Percentiles rank a stretch among this genome's conserved stretches.
These are phyloP conservation scores for Coemansia furcata DNA, from an alignment of 192 early-diverging fungal genomes.

Conservation along the genomic window DNA sequence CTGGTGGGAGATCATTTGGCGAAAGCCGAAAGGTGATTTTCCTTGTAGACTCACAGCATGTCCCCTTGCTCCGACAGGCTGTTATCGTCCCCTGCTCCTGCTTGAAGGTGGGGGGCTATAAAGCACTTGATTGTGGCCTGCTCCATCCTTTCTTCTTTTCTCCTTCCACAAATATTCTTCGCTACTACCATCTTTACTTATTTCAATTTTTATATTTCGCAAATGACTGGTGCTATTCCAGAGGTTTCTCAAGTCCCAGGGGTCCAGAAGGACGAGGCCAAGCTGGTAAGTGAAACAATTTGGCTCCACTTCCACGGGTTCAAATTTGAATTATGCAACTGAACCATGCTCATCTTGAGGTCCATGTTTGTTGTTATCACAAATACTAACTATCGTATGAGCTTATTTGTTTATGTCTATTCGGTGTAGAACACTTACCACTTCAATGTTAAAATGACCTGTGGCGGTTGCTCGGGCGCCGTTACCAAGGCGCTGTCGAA, in stretches of 20 bases:
- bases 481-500: slow-evolving; percentile 14
- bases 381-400: background rate
- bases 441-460: slow-evolving; percentile 15
- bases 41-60: background rate
- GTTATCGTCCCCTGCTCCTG: background rate
- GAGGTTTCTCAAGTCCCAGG: background rate
- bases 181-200: background rate
- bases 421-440: slow-evolving; percentile 5
- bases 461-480: slow-evolving; percentile 24
- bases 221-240: background rate
- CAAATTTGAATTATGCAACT: background rate
- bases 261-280: background rate
- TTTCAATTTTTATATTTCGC: background rate
- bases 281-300: background rate
- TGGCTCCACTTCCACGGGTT: background rate
- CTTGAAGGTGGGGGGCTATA: background rate
- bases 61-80: background rate
- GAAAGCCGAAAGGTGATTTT: background rate
- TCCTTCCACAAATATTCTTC: background rate
- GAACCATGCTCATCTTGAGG: background rate
- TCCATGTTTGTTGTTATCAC: background rate
- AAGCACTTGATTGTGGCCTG: background rate
- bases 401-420: background rate
- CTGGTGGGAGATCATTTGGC: background rate
- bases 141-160: background rate